Percentiles rank a stretch among this genome's conserved stretches.
Evolutionary conservation across 140 eudicot genomes (phyloP).

Genomic region (Bidens hawaiensis): DNA sequence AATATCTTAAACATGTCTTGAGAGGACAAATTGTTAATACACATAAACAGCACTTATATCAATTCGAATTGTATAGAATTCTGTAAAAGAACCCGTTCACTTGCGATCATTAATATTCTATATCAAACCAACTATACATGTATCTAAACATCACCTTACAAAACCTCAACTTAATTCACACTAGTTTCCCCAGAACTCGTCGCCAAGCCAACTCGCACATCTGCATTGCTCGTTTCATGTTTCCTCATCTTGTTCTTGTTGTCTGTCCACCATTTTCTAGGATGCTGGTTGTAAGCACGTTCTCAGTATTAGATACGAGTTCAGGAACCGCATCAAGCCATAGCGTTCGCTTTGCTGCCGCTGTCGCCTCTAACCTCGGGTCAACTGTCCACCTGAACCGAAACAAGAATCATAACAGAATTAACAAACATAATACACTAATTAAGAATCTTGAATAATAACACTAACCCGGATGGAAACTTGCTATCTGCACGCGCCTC

Average conservation of each 20-base stretch:
- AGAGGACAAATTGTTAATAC: too few relatives aligned
- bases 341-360: constrained; percentile 79
- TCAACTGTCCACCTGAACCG: constrained; percentile 77
- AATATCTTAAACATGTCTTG: too few relatives aligned
- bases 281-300: constrained; percentile 8
- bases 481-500: constrained; percentile 97
- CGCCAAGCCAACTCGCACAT: too few relatives aligned
- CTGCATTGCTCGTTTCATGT: constrained; percentile 16
- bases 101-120: constrained; percentile 14
- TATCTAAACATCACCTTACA: background rate
- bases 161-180: background rate
- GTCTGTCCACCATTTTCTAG: constrained; percentile 40
- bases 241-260: constrained; percentile 22
- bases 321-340: constrained; percentile 87
- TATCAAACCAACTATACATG: constrained; percentile 11
- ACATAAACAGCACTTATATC: constrained; percentile 4
- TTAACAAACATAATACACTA: too few relatives aligned
- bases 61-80: constrained; percentile 6
- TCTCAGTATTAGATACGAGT: constrained; percentile 38
- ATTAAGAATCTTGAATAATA: background rate
- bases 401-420: too few relatives aligned
- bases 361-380: constrained; percentile 68
- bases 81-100: background rate
- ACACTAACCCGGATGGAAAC: constrained; percentile 83
- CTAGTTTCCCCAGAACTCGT: constrained; percentile 2